A percentile compares a stretch with the other conserved stretches of the same genome.
phyloP scores from a whole-genome alignment of 768 basidiomycete genomes.

The Saitozyma sp. region DNA sequence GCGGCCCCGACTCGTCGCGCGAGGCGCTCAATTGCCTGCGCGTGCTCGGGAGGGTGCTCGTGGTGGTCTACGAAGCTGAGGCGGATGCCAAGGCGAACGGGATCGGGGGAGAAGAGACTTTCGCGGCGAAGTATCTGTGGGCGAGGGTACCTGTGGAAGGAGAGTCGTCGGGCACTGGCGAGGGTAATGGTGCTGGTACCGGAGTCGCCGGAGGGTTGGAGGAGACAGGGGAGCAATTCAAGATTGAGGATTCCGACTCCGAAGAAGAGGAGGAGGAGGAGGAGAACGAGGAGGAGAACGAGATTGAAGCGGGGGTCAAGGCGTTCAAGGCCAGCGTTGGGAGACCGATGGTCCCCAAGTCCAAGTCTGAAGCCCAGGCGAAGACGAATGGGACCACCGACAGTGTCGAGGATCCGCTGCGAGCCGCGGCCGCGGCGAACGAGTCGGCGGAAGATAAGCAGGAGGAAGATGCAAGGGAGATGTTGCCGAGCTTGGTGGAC shows the following conservation, averaged over 20 bases:
- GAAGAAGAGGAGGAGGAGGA: constrained; percentile 23
- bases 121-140: constrained; percentile 84
- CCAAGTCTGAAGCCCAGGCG: not conserved
- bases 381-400: not conserved
- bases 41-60: constrained; percentile 81
- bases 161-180: constrained; percentile 55
- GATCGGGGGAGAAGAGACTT: constrained; percentile 40
- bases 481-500: constrained; percentile 75
- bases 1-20: constrained; percentile 70
- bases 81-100: constrained; percentile 58
- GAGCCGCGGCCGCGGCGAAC: not conserved
- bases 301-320: constrained; percentile 24
- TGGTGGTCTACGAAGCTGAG: constrained; percentile 68
- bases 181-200: constrained; percentile 40
- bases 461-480: constrained; percentile 53
- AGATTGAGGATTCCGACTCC: constrained; percentile 43
- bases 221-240: constrained; percentile 38
- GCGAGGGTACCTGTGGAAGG: constrained; percentile 53
- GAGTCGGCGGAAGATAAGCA: not conserved
- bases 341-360: constrained; percentile 17
- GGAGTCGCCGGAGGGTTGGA: constrained; percentile 16
- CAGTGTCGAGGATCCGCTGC: constrained; percentile 2
- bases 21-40: constrained; percentile 91
- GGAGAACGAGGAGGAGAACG: constrained; percentile 22
- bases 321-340: constrained; percentile 39